Conservation (phyloP, 1,139 yeast species). For the Candida sp. region DNA sequence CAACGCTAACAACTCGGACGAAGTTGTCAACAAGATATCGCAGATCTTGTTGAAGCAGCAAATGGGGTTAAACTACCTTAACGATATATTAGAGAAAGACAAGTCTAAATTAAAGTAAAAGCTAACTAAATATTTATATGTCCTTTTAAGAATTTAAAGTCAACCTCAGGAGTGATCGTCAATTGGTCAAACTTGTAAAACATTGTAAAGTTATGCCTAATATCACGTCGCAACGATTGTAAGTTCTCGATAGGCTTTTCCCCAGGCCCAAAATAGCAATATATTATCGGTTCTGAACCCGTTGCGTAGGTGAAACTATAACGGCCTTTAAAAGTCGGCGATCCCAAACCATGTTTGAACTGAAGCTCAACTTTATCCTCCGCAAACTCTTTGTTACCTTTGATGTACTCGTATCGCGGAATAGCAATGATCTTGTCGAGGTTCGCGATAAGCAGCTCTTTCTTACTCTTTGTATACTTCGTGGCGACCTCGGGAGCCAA, state of each 20-base stretch:
- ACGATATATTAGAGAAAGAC: constrained; percentile 79
- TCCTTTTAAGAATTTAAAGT: background rate
- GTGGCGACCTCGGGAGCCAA: no score
- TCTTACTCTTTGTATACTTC: no score
- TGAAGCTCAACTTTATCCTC: constrained; percentile 27
- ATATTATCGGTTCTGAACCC: constrained; percentile 29
- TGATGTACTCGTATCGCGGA: constrained; percentile 40
- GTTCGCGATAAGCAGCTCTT: constrained; percentile 6
- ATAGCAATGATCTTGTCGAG: constrained; percentile 33
- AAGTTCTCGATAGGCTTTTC: constrained; percentile 10
- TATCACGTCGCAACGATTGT: constrained; percentile 21
- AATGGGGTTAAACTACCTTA: constrained; percentile 82
- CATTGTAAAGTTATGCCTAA: constrained; percentile 44
- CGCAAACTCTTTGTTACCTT: constrained; percentile 28
- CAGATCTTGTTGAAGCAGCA: constrained; percentile 86
- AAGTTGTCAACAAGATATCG: constrained; percentile 67
- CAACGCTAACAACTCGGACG: constrained; percentile 43
- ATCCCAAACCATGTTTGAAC: constrained; percentile 32
- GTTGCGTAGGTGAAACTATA: constrained; percentile 29
- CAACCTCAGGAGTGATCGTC: constrained; percentile 7
- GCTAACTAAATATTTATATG: no score
- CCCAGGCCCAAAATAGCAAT: background rate
- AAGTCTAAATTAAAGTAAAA: constrained; percentile 4
- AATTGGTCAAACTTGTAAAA: constrained; percentile 34
- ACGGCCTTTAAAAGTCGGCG: constrained; percentile 21